Percentiles rank a stretch among this genome's conserved stretches.
Conservation (phyloP, 306 rosid genomes). For the Inga laurina region DNA sequence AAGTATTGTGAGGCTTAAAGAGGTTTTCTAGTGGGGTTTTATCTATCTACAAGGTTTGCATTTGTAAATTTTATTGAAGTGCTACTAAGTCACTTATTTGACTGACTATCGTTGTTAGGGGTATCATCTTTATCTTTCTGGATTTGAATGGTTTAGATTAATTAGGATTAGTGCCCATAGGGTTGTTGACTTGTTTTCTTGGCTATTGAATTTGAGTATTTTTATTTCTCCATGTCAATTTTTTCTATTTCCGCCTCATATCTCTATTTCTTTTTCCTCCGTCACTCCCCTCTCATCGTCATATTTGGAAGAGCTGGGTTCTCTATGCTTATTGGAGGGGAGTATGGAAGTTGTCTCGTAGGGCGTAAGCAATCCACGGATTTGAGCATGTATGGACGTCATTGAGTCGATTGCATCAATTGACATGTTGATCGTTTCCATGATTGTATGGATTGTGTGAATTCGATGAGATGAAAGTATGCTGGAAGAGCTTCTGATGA, state of each 20-base stretch:
- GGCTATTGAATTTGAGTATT: neutral
- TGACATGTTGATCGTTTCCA: no score
- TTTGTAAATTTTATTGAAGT: no score
- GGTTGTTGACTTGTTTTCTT: no score
- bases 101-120: no score
- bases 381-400: no score
- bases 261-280: neutral
- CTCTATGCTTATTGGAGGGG: neutral
- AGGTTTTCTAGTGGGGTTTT: neutral
- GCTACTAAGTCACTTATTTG: neutral
- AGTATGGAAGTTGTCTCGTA: no score
- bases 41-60: neutral
- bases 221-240: neutral
- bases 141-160: neutral
- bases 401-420: no score
- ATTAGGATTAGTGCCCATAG: neutral
- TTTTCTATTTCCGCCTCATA: neutral
- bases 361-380: no score
- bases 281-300: neutral
- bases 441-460: no score
- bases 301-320: neutral
- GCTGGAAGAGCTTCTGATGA: no score
- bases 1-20: neutral
- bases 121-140: no score
- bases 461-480: no score